These are phyloP conservation scores for Phyllosticta capitalensis DNA, from an alignment of 2,329 filamentous ascomycete genomes.

Conservation along the genomic window DNA sequence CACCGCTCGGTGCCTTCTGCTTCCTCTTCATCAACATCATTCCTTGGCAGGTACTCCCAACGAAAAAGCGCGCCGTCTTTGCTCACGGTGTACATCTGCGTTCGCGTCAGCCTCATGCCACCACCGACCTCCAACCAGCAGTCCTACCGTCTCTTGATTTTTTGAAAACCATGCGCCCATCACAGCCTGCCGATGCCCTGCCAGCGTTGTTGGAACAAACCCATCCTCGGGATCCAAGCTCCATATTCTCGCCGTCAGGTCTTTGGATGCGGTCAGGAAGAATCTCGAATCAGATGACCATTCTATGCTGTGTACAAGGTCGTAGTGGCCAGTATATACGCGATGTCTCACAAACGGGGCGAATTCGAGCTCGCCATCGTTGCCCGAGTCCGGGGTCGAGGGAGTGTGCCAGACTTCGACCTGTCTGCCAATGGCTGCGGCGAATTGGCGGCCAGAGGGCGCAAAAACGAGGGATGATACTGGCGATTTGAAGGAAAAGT, in stretches of 20 bases:
- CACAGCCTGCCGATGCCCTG: constrained; percentile 83
- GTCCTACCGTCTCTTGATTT: constrained; percentile 66
- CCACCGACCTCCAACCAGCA: background rate
- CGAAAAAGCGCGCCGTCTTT: constrained; percentile 94
- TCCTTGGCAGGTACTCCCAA: constrained; percentile 69
- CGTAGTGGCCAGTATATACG: constrained; percentile 80
- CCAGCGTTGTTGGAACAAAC: constrained; percentile 80
- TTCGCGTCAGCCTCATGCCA: background rate
- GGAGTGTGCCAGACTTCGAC: constrained; percentile 96
- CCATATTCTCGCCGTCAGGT: constrained; percentile 91
- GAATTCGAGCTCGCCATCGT: constrained; percentile 79
- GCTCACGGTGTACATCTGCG: constrained; percentile 79
- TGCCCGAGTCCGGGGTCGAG: constrained; percentile 70
- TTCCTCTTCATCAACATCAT: constrained; percentile 41
- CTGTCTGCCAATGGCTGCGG: constrained; percentile 74
- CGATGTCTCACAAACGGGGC: constrained; percentile 87
- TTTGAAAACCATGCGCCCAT: constrained; percentile 95
- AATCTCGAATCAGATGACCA: constrained; percentile 97
- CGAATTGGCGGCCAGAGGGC: constrained; percentile 83
- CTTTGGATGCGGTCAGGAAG: constrained; percentile 84
- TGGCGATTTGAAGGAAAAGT: constrained; percentile 86
- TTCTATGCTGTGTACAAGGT: constrained; percentile 73
- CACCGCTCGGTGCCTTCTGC: constrained; percentile 66
- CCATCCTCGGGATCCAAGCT: constrained; percentile 78
- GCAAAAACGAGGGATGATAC: constrained; percentile 83